A percentile compares a stretch with the other conserved stretches of the same genome.
These are phyloP conservation scores for Citrullus mucosospermus DNA, from an alignment of 306 rosid genomes.

Conservation along the genomic window DNA sequence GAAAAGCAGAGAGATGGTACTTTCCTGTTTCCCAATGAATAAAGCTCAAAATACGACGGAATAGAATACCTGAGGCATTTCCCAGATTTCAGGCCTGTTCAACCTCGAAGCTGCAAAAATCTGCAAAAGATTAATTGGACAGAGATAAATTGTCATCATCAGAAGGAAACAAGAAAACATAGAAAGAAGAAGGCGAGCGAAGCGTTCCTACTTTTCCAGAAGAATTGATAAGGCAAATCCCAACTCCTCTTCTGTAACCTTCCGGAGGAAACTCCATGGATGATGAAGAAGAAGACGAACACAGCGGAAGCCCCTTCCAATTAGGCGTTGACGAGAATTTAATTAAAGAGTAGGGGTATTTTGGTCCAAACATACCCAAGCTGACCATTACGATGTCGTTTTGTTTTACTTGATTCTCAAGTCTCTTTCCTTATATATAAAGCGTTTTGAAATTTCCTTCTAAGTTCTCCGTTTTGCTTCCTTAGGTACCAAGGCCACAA, in stretches of 20 bases:
- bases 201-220: slow-evolving; percentile 35
- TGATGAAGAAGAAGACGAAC: background rate
- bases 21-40: background rate
- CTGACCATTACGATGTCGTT: slow-evolving; percentile 5
- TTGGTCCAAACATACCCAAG: background rate
- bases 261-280: slow-evolving; percentile 10
- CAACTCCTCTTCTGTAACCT: slow-evolving; percentile 59
- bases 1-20: background rate
- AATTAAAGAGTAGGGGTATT: background rate
- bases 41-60: background rate
- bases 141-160: background rate
- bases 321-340: background rate
- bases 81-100: slow-evolving; percentile 54
- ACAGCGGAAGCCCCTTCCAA: background rate
- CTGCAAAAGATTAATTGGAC: slow-evolving; percentile 7
- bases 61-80: slow-evolving; percentile 77
- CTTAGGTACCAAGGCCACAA: background rate
- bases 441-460: background rate
- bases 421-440: slow-evolving; percentile 1
- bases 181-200: background rate
- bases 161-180: background rate
- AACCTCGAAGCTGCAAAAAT: slow-evolving; percentile 71
- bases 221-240: slow-evolving; percentile 57
- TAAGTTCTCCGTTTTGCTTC: background rate
- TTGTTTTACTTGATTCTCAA: background rate